Evolutionary conservation across 306 rosid genomes (phyloP), one percentile per base, ranked within the genome.

Genomic region (Vicia villosa): DNA sequence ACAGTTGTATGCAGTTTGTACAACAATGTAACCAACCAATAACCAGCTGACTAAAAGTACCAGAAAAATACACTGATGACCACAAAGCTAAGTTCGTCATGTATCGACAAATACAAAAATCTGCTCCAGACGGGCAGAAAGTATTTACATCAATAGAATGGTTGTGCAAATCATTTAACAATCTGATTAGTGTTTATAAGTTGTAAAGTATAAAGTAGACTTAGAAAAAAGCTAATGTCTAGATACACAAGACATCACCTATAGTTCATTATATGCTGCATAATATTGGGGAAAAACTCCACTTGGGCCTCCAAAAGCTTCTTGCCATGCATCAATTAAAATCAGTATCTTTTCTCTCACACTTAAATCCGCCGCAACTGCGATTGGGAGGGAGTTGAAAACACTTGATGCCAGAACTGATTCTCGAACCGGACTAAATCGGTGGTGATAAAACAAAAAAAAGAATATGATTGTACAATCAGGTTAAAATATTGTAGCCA

Each of bases 331-430:
- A n/a, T n/a, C n/a, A n/a, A n/a, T 88, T 51, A 94, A 82, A 78
- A 69, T 79, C 68, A 94, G 82, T 73, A 94, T 94, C 85, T 94
- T 94, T 79, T 94, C 97, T 82, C 90, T 91, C 77, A 94, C 97
- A 80, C 66, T 82, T 76, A 94, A 84, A 81, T 86, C 96, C 3
- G 97, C 97, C 99, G n/a, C n/a, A n/a, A n/a, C n/a, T n/a, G n/a
- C n/a, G n/a, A n/a, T n/a, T n/a, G n/a, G n/a, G n/a, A n/a, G n/a
- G n/a, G n/a, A n/a, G n/a, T n/a, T n/a, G n/a, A n/a, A n/a, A n/a
- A n/a, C n/a, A n/a, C n/a, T n/a, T n/a, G n/a, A n/a, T n/a, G n/a
- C n/a, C n/a, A n/a, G n/a, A n/a, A n/a, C n/a, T n/a, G n/a, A n/a
- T n/a, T n/a, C n/a, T n/a, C n/a, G n/a, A n/a, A n/a, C n/a, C n/a